Evolutionary conservation across 1,284 basidiomycete species (phyloP), one percentile per base, ranked within the genome.

Genomic region (Stereum hirsutum): DNA sequence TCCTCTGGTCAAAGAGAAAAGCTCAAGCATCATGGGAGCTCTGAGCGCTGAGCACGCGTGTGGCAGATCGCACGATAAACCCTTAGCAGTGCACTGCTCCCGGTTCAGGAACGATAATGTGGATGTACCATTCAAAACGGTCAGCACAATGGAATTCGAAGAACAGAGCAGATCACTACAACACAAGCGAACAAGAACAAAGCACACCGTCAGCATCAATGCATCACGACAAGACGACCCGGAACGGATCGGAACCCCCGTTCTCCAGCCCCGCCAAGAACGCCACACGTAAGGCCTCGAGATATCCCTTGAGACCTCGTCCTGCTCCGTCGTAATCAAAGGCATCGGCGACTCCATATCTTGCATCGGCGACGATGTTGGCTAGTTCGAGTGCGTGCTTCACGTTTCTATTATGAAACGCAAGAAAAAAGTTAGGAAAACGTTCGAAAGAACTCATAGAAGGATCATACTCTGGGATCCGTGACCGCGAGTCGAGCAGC

Each of bases 341-440:
- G 58, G 93, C 91, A 48, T 89, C 79, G 58, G 93, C 96, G 21
- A 98, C 64, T 54, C 79, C 79, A 61, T 90, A 87, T 36, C 88
- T 74, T 50, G 90, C 90, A 61, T 94, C 89, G 0, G 93, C 94
- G 2, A 99, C 84, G 26, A 90, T 69, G 53, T 87, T 91, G 12
- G 81, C 79, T 2, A 99, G 70, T 27, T 84, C 67, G 43, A 98
- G 64, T 0, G 85, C 82, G 12, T 75, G 72, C 53, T 83, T 81
- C n/a, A 96, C 70, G 56, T 95, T 90, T 44, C 91, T 93, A 53
- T 11, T 30, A 39, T 26, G 15, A n/a, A 33, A 41, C 26, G 33
- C 37, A 19, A 11, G 24, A 31, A 34, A 31, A 12, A 36, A 8
- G n/a, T 25, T 17, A 20, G 14, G 33, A 27, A 32, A 33, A 43